Evolutionary conservation across 805 yeast genomes (phyloP).

Genomic region (Starmera dryadoides): DNA sequence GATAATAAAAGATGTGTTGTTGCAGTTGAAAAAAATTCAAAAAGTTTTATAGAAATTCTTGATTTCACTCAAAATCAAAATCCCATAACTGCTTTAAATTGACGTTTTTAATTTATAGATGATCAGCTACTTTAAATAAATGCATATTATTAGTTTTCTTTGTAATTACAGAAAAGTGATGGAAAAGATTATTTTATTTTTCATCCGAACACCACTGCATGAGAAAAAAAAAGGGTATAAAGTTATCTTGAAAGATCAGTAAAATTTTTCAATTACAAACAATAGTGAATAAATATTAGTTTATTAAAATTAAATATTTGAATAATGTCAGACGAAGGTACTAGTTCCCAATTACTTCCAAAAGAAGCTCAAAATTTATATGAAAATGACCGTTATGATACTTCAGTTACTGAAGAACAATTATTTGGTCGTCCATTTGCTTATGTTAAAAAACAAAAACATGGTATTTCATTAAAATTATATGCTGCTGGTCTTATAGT

Average conservation of each 20-base stretch:
- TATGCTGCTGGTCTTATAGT: slow-evolving; percentile 18
- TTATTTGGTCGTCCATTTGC: slow-evolving; percentile 21
- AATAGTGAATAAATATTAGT: too few species aligned
- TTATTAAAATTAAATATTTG: neutral
- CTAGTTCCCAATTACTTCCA: neutral
- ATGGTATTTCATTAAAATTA: slow-evolving; percentile 16
- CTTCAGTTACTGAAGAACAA: slow-evolving; percentile 6
- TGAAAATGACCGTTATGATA: slow-evolving; percentile 2
- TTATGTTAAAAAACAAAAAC: slow-evolving; percentile 11
- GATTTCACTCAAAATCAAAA: slow-evolving; percentile 70
- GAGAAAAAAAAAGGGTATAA: too few species aligned
- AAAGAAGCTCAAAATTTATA: neutral
- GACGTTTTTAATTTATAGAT: too few species aligned
- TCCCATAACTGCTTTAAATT: too few species aligned
- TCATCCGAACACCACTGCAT: too few species aligned
- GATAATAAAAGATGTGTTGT: slow-evolving; percentile 82
- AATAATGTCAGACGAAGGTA: slow-evolving; percentile 1
- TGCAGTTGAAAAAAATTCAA: slow-evolving; percentile 72
- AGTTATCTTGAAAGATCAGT: too few species aligned
- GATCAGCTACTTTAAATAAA: too few species aligned
- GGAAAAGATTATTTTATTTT: too few species aligned
- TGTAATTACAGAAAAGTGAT: neutral
- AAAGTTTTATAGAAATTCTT: slow-evolving; percentile 75
- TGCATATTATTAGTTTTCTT: neutral
- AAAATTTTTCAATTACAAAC: too few species aligned